Evolutionary conservation across 1,284 basidiomycete species (phyloP), one percentile per base, ranked within the genome.

Genomic region (Puccinia novopanici): DNA sequence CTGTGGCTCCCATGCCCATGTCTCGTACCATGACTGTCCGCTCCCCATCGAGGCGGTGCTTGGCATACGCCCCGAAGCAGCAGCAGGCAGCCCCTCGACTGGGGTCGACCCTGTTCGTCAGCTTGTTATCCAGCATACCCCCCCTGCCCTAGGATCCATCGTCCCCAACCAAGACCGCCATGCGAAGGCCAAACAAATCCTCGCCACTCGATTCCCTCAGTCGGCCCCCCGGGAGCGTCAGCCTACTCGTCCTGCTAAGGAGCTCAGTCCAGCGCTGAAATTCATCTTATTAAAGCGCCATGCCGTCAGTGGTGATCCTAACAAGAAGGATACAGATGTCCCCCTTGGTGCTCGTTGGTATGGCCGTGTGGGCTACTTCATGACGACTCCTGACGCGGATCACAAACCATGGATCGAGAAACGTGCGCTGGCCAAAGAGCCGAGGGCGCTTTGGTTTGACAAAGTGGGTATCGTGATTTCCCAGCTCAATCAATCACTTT

Each of bases 271-370:
- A 54, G 57, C 70, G 3, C 52, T 80, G 24, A 70, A 80, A 57
- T 34, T 80, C 27, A 80, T 80, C 30, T 63, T 80, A 13, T 24
- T 74, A 24, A 80, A 65, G 40, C 68, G 68, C 8, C 57, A 55
- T 30, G 78, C 78, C n/a, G 61, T 45, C n/a, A 61, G 59, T 65
- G 78, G 78, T 9, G 57, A 80, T 67, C 78, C 78, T 48, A 57
- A 30, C 27, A 80, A 80, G 27, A 80, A 67, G 70, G 78, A 80
- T 63, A 57, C 27, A 42, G 78, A 73, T 42, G 78, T 80, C 37
- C 70, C 78, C 34, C 71, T 37, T 22, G 34, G 30, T 65, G 42
- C 22, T 15, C 78, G 78, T 42, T 80, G 78, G 78, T 80, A 73
- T 55, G 78, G 78, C 27, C 72, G 42, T 67, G 13, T 80, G n/a